Evolutionary conservation across 179 eudicot species (phyloP).

Genomic region (Amaranthus tricolor): DNA sequence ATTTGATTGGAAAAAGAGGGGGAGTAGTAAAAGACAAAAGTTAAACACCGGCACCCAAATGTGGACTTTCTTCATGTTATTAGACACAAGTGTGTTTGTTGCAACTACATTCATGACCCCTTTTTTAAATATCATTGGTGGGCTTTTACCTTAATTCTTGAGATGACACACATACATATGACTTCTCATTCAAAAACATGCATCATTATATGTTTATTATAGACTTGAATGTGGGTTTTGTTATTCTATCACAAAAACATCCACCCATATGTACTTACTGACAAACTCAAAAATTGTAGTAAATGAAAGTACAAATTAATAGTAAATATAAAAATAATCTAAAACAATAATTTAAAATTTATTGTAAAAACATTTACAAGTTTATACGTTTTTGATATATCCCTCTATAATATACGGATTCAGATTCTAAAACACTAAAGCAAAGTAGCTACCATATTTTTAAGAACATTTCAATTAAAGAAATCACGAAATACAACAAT

Average conservation of each 20-base stretch:
- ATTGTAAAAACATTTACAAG: too few relatives aligned
- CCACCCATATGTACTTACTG: background rate
- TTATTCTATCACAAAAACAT: background rate
- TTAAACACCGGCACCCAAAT: conserved; percentile 10
- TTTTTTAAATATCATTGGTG: background rate
- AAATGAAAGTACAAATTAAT: too few relatives aligned
- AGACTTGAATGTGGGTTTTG: background rate
- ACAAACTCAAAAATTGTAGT: too few relatives aligned
- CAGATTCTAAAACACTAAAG: too few relatives aligned
- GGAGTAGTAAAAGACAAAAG: conserved; percentile 1
- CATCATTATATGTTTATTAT: background rate
- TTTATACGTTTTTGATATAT: too few relatives aligned
- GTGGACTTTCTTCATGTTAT: conserved; percentile 7
- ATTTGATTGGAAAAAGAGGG: too few relatives aligned
- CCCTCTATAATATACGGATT: too few relatives aligned
- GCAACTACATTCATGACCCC: conserved; percentile 11
- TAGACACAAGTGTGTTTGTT: conserved; percentile 19
- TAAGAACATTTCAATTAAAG: too few relatives aligned
- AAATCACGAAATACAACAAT: too few relatives aligned
- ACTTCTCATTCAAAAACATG: conserved; percentile 14
- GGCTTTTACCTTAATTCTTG: conserved; percentile 12
- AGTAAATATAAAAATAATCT: too few relatives aligned
- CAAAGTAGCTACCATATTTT: too few relatives aligned
- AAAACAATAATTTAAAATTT: too few relatives aligned
- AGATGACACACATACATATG: background rate